A percentile compares a stretch with the other conserved stretches of the same genome.
Evolutionary conservation across 768 basidiomycete genomes (phyloP).

Genomic region (Tylopilus sp.): DNA sequence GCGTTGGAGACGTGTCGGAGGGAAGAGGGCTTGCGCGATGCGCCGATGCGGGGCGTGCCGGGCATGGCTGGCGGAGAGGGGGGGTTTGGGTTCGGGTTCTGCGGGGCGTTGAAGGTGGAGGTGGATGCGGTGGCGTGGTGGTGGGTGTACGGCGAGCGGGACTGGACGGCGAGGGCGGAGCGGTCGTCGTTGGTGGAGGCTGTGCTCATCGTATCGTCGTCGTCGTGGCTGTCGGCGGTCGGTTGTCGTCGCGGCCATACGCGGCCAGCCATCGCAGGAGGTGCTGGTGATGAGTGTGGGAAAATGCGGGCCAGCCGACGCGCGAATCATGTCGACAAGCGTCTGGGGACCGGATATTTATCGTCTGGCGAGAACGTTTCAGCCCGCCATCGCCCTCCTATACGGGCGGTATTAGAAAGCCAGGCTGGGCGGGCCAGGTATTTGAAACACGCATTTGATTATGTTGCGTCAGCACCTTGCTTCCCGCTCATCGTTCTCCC

Average conservation of each 20-base stretch:
- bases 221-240: conserved; percentile 15
- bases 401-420: no score
- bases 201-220: conserved; percentile 22
- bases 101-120: conserved; percentile 33
- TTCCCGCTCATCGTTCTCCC: no score
- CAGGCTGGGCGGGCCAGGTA: no score
- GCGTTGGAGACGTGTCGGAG: conserved; percentile 31
- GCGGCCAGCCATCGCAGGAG: conserved; percentile 22
- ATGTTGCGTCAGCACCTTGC: no score
- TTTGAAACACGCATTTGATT: no score
- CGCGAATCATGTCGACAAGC: no score
- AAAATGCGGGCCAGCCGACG: conserved; percentile 4
- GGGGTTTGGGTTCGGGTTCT: background rate
- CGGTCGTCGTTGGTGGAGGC: conserved; percentile 13
- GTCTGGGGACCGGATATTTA: no score
- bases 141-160: conserved; percentile 39
- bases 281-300: conserved; percentile 24
- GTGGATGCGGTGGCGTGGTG: conserved; percentile 35
- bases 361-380: no score
- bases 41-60: conserved; percentile 24
- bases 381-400: no score
- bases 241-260: conserved; percentile 21
- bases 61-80: conserved; percentile 17
- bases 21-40: conserved; percentile 31
- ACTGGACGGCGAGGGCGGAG: conserved; percentile 8